These are phyloP conservation scores for Lyophyllum semitale DNA, from an alignment of 768 basidiomycete species.

Conservation along the genomic window DNA sequence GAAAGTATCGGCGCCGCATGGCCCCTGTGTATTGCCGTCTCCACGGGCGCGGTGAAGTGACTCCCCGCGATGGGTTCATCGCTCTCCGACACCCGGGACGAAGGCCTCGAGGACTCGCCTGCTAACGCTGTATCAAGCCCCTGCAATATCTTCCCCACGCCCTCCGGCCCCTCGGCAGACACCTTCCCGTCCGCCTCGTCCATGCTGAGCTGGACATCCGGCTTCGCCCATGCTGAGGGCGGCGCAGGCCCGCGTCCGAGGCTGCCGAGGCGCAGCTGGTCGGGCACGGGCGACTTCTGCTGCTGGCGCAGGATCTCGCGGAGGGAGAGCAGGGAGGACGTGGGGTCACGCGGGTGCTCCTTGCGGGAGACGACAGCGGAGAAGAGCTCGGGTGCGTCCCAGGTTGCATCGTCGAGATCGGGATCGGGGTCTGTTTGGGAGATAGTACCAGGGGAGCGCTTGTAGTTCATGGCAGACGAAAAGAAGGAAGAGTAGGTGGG, in stretches of 20 bases:
- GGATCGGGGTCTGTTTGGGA: constrained; percentile 52
- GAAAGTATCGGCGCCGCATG: constrained; percentile 44
- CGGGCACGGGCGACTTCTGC: constrained; percentile 42
- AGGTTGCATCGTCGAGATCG: constrained; percentile 56
- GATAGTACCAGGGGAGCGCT: constrained; percentile 47
- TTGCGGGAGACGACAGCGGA: constrained; percentile 63
- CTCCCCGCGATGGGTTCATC: background rate
- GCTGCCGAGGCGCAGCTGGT: constrained; percentile 13
- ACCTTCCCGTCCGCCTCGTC: constrained; percentile 54
- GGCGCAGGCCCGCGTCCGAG: constrained; percentile 23
- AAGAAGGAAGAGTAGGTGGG: constrained; percentile 49
- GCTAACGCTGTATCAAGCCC: constrained; percentile 36
- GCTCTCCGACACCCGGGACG: background rate
- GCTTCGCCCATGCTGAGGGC: constrained; percentile 54
- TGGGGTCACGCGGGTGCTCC: constrained; percentile 58
- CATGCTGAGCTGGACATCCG: constrained; percentile 56
- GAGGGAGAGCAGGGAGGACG: constrained; percentile 55
- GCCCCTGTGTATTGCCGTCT: constrained; percentile 34
- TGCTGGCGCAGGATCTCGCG: constrained; percentile 64
- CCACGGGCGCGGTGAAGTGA: background rate
- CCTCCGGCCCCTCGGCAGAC: constrained; percentile 35
- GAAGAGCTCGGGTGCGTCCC: constrained; percentile 63
- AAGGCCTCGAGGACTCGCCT: constrained; percentile 23
- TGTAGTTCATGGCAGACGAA: constrained; percentile 47
- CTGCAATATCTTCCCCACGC: constrained; percentile 47